Base-by-base conservation (phyloP, 2,329 filamentous ascomycete species). In the Neodidymelliopsis sp. region DNA sequence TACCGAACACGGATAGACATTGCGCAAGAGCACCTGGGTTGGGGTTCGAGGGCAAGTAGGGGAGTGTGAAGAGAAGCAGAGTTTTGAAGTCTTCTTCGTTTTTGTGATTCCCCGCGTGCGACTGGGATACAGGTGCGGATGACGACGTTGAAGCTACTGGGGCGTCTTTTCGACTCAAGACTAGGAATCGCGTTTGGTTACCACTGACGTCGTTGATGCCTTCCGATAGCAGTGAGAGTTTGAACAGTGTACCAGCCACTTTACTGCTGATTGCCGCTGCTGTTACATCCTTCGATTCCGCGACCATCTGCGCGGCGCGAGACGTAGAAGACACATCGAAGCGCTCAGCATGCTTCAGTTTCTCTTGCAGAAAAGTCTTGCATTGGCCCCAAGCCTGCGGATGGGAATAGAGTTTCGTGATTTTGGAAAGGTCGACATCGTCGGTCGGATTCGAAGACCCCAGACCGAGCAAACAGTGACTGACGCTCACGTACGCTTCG, bases 331-430 rank as follows among this genome's bases (percentile, higher is more conserved):
- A 88, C 31, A 90, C 87, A 68, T 97, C 92, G 51, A 93, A 83
- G 41, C 86, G 82, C 75, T 96, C 90, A n/a, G 87, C 80, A 33
- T 84, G 84, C 60, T 85, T 86, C 54, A 96, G 82, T 62, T 89
- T 79, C 20, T 79, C 77, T 7, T 81, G 78, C 19, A 97, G 81
- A 73, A 96, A 96, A 7, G 69, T 73, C 33, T 86, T 85, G 74
- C 92, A 97, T 75, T 99, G 94, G 19, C 91, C 91, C 79, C 94
- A 96, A 20, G 91, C 94, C 74, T 99, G 94, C 8, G 93, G 92
- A 74, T 99, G 94, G 18, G 90, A 94, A 77, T 96, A 96, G 29
- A 99, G 74, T 65, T 87, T 87, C 60, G 81, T 83, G 64, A 97
- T 81, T 60, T 87, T 80, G 45, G 76, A 73, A 54, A 92, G 73